Evolutionary conservation across 2,329 filamentous ascomycete genomes (phyloP).

Genomic region (Blumeria hordei): DNA sequence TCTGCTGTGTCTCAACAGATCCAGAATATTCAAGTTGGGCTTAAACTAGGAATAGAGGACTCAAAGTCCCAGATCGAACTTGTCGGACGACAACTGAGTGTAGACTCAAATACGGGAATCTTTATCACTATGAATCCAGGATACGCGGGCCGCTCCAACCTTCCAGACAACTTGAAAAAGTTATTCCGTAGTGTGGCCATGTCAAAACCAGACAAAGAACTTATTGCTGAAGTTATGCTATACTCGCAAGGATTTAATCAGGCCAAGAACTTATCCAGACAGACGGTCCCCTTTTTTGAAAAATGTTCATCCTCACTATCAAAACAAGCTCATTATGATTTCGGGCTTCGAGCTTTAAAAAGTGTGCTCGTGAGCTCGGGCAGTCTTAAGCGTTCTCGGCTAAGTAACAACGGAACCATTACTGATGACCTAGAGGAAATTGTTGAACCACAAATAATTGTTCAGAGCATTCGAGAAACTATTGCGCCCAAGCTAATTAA

Average conservation of each 20-base stretch:
- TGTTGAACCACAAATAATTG: conserved; percentile 89
- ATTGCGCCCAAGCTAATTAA: conserved; percentile 95
- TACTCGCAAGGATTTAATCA: conserved; percentile 98
- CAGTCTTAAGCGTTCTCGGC: conserved; percentile 68
- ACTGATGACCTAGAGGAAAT: conserved; percentile 40
- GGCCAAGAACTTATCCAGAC: conserved; percentile 78
- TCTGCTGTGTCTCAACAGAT: conserved; percentile 98
- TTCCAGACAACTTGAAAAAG: conserved; percentile 98
- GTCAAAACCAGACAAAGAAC: conserved; percentile 98
- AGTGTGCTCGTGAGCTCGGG: conserved; percentile 96
- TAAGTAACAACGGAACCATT: conserved; percentile 30
- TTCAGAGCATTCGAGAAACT: conserved; percentile 94
- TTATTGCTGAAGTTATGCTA: conserved; percentile 98
- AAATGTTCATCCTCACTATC: conserved; percentile 59
- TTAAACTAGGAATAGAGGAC: conserved; percentile 65
- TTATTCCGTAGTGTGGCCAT: conserved; percentile 97
- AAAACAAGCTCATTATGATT: conserved; percentile 97
- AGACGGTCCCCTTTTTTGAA: conserved; percentile 97
- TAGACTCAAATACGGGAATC: conserved; percentile 86
- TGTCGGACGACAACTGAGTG: conserved; percentile 68
- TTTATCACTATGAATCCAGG: conserved; percentile 99
- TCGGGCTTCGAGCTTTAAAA: conserved; percentile 89
- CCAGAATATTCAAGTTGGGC: conserved; percentile 91
- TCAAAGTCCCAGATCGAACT: conserved; percentile 79
- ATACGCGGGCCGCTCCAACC: conserved; percentile 89